A percentile compares a stretch with the other conserved stretches of the same genome.
Evolutionary conservation across 2,329 filamentous ascomycete genomes (phyloP).

Genomic region (Nigrograna mackinnonii): DNA sequence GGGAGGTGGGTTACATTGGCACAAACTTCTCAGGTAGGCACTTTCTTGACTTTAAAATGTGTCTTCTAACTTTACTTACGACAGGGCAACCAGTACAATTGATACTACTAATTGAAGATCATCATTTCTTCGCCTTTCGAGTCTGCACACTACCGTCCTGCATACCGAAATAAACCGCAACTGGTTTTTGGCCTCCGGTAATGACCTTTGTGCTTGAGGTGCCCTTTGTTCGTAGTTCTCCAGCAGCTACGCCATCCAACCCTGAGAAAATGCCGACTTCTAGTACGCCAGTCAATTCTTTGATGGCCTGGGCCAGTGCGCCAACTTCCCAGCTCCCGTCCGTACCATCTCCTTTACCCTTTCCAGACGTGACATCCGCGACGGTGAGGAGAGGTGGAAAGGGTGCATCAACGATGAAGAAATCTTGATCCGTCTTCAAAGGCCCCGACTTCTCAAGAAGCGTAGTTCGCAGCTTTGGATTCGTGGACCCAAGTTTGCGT

Average conservation of each 20-base stretch:
- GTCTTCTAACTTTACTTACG: no score
- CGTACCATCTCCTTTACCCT: constrained; percentile 55
- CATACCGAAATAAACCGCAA: constrained; percentile 95
- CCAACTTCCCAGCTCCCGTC: constrained; percentile 81
- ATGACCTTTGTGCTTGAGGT: constrained; percentile 44
- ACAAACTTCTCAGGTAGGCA: no score
- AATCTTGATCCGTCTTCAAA: constrained; percentile 81
- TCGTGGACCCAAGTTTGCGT: constrained; percentile 69
- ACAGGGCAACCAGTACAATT: no score
- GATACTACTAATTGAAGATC: no score
- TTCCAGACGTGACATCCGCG: constrained; percentile 53
- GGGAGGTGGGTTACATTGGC: constrained; percentile 7
- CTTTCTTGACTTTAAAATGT: no score
- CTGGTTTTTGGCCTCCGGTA: constrained; percentile 75
- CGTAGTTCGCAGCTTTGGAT: constrained; percentile 73
- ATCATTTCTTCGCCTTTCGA: constrained; percentile 23
- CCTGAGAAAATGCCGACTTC: constrained; percentile 93
- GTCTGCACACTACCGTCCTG: constrained; percentile 58
- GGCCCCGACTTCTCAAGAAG: constrained; percentile 79
- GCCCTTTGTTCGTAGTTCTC: constrained; percentile 46
- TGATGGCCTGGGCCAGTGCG: constrained; percentile 72
- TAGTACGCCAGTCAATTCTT: constrained; percentile 81
- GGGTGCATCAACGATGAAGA: constrained; percentile 90
- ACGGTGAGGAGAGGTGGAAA: constrained; percentile 73
- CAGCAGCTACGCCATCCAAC: constrained; percentile 71